Percentiles rank a stretch among this genome's conserved stretches.
These are phyloP conservation scores for Agastache rugosa DNA, from an alignment of 257 asterid genomes.

Conservation along the genomic window DNA sequence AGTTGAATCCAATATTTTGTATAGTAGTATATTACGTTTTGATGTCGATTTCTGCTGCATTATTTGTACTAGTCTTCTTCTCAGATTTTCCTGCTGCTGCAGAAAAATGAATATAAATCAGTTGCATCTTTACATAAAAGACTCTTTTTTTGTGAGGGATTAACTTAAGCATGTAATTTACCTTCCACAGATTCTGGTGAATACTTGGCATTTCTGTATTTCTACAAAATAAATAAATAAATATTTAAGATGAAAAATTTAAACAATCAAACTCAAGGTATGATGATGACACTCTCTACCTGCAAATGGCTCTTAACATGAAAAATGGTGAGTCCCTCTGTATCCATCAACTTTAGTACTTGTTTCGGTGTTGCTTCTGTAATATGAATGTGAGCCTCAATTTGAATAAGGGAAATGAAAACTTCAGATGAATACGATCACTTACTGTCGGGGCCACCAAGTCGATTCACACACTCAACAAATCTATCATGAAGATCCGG, in stretches of 20 bases:
- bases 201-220: slow-evolving; percentile 79
- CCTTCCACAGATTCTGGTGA: slow-evolving; percentile 74
- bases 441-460: slow-evolving; percentile 95
- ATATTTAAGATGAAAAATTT: neutral
- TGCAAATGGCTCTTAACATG: slow-evolving; percentile 98
- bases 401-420: neutral
- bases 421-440: neutral
- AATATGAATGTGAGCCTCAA: slow-evolving; percentile 24
- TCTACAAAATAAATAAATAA: slow-evolving; percentile 46
- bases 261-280: slow-evolving; percentile 3
- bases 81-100: slow-evolving; percentile 60
- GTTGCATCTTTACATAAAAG: neutral
- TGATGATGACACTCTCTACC: slow-evolving; percentile 44
- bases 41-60: slow-evolving; percentile 48
- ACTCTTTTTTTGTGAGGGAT: neutral
- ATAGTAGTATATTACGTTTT: slow-evolving; percentile 48
- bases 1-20: neutral
- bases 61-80: slow-evolving; percentile 41
- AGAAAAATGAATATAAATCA: slow-evolving; percentile 14
- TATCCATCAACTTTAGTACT: slow-evolving; percentile 80
- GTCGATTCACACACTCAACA: slow-evolving; percentile 76
- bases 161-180: slow-evolving; percentile 29
- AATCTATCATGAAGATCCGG: slow-evolving; percentile 88
- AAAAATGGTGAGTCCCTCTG: slow-evolving; percentile 82
- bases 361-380: slow-evolving; percentile 96